Evolutionary conservation across 495 filamentous ascomycete species (phyloP), one percentile per base, ranked within the genome.

Genomic region (Penicillium argentinense): DNA sequence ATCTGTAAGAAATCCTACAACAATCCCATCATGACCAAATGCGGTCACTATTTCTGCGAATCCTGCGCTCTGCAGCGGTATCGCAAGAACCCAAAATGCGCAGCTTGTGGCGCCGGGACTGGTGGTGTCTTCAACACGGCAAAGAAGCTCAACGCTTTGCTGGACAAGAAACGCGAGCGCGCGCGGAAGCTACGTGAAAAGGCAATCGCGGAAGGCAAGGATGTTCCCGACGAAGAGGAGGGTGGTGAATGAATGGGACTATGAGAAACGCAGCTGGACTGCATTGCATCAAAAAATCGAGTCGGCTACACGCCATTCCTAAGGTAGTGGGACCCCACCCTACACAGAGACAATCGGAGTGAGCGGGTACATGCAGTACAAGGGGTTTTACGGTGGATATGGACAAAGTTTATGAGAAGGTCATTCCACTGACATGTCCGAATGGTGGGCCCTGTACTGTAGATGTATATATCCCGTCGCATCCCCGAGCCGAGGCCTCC

Each of bases 41-140:
- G 95, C 47, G 85, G 89, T 4, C 95, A 97, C 64, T 97, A 97
- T 58, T 98, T 97, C 52, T 98, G 93, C 65, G 86, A 96, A 60
- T 70, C 72, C 1, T 97, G 95, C 63, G 93, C 92, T 25, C 68
- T 98, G 52, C 77, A 86, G 57, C 66, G 89, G 44, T 97, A 97
- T 65, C 75, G 84, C 50, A 87, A 83, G 63, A 85, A 86, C 51
- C 90, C 89, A 9, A 77, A 78, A 3, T 98, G 95, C 66, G 89
- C 88, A 5, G 88, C 84, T 23, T 97, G 93, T 64, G 85, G 89
- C 1, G 77, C 81, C 6, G 86, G 87, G 2, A 97, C 95, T 4
- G 81, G 83, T 17, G 93, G 93, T 7, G 87, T 95, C 1, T 98
- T 96, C 55, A 96, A 95, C 64, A 78, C 77, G 6, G 91, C 93